Conservation (phyloP, 2,329 filamentous ascomycete genomes). For the Aspergillus latus region DNA sequence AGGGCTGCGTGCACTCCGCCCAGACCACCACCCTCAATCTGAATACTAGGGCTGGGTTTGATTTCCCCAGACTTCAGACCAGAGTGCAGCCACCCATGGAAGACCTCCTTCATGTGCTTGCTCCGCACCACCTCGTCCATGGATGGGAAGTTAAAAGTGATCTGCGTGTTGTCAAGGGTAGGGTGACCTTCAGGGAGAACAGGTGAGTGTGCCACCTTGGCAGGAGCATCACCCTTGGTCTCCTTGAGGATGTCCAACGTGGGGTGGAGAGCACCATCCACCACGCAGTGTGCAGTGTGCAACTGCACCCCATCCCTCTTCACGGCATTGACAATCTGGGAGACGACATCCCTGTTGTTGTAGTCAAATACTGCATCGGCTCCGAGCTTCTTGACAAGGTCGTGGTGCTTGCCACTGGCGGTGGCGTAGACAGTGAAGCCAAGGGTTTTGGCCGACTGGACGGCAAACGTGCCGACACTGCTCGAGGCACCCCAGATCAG, state of each 20-base stretch:
- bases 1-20: constrained; percentile 21
- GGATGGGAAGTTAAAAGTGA: constrained; percentile 17
- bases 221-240: constrained; percentile 18
- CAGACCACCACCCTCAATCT: constrained; percentile 20
- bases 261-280: constrained; percentile 17
- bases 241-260: constrained; percentile 22
- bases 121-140: constrained; percentile 9
- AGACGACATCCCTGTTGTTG: constrained; percentile 30
- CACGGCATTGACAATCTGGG: constrained; percentile 28
- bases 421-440: constrained; percentile 44
- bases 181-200: constrained; percentile 16
- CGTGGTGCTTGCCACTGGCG: constrained; percentile 41
- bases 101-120: constrained; percentile 15
- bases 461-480: constrained; percentile 17
- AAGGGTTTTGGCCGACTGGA: constrained; percentile 40
- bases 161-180: constrained; percentile 12
- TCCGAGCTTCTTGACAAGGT: constrained; percentile 38
- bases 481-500: constrained; percentile 17
- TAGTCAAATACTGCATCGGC: constrained; percentile 45
- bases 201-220: constrained; percentile 20
- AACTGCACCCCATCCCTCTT: constrained; percentile 22
- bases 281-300: constrained; percentile 17
- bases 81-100: constrained; percentile 21
- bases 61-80: constrained; percentile 18
- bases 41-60: constrained; percentile 22